Percentiles rank a stretch among this genome's conserved stretches.
Evolutionary conservation across 129 eudicot genomes (phyloP).

Genomic region (Silybum marianum): DNA sequence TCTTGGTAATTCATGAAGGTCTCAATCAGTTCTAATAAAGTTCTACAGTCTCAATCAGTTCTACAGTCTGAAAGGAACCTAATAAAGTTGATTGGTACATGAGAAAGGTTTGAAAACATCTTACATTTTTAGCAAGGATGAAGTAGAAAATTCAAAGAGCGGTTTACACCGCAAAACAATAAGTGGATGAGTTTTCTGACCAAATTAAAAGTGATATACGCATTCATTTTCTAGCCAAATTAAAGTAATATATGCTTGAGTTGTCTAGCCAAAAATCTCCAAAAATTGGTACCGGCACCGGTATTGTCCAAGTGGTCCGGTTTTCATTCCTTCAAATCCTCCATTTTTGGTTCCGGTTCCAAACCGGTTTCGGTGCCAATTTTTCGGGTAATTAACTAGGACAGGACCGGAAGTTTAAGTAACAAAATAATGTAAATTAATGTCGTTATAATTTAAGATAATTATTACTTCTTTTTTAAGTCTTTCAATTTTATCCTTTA

Average conservation of each 20-base stretch:
- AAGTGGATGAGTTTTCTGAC: not conserved
- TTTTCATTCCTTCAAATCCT: no score
- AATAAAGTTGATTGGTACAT: conserved; percentile 91
- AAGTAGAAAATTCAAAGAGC: not conserved
- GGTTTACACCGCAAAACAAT: not conserved
- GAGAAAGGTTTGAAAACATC: conserved; percentile 1
- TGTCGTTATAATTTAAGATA: no score
- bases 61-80: conserved; percentile 91
- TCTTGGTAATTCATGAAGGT: conserved; percentile 99
- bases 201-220: not conserved
- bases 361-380: no score
- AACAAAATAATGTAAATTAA: no score
- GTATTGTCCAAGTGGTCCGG: no score
- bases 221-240: not conserved
- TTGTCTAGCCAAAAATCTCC: not conserved
- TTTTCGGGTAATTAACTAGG: no score
- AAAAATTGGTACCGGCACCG: no score
- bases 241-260: not conserved
- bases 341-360: no score
- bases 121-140: not conserved
- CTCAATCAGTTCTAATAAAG: conserved; percentile 92
- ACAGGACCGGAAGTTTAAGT: no score
- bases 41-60: conserved; percentile 96
- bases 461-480: no score
- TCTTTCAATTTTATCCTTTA: no score